Evolutionary conservation across 108 stramenopile genomes (phyloP), one percentile per base, ranked within the genome.

Genomic region (Nitzschia sp.): DNA sequence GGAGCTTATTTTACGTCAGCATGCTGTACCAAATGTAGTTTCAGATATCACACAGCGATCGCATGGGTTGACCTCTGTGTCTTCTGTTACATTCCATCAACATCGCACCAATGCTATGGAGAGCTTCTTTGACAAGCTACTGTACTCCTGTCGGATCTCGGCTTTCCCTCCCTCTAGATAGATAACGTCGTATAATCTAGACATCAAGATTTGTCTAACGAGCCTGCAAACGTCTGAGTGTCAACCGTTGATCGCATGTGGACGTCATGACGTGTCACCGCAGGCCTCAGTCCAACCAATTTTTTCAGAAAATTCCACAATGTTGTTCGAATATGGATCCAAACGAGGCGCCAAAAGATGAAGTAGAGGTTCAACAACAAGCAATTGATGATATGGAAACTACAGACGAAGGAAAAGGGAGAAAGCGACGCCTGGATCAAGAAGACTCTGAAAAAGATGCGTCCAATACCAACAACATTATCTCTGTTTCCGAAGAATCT

Each of bases 31-130:
- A 0, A 62, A 41, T 12, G 43, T 62, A 11, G 43, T 62, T 20
- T 62, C 61, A 9, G 61, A 62, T 62, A 37, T 62, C 8, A 40
- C 61, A 19, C 61, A 62, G 22, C 15, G 61, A 20, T 62, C 61
- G 3, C 14, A 19, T 3, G 61, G 43, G 8, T 14, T 10, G 34
- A 25, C 57, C 11, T 25, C 57, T 26, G 15, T 58, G 11, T 58
- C 57, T 15, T 58, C 43, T n/a, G 43, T 44, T 3, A 44, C 61
- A 12, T 62, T 62, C 43, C 29, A 21, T 42, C 17, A 46, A n/a
- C 25, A 62, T n/a, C 15, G 42, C 21, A 54, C 53, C 41, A 17
- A 48, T 48, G n/a, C 46, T 2, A 17, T 48, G 46, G 46, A 62
- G 11, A 62, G 42, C 11, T n/a, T 44, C 43, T 19, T 44, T 46